Evolutionary conservation across 805 yeast genomes (phyloP), one percentile per base, ranked within the genome.

Genomic region (Candida schatavii): DNA sequence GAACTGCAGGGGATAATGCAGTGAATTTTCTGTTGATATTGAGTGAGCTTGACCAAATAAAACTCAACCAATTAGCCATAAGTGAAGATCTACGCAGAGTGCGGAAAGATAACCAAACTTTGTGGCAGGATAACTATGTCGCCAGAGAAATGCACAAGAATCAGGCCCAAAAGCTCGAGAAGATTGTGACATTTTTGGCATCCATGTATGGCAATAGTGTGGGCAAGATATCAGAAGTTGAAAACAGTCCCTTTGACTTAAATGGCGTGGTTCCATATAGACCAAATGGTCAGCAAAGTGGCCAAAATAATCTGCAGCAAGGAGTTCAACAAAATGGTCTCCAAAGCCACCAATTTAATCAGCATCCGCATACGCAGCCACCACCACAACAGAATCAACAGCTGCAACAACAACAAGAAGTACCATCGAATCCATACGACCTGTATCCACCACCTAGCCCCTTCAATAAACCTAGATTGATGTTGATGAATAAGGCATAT

Each of bases 51-150:
- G 93, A 88, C 46, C 71, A 72, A 41, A 76, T 93, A 50, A 87
- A 85, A 57, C 71, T 76, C 52, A 86, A 87, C 54, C 99, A 93
- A 62, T 55, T 78, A 46, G 77, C 86, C 15, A 87, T 93, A 15
- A 78, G 88, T 3, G 93, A 89, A 51, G 98, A 93, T 57, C 69
- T 93, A 47, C 70, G 84, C 51, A 74, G 97, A 44, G 80, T 93
- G 29, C 75, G 89, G 44, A 83, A 83, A 46, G 98, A 93, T 57
- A 93, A 91, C 64, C 91, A 88, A 58, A 62, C 88, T 54, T 65
- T 93, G 35, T 93, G 99, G 99, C 83, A 84, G 46, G 98, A 93
- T 57, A 84, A 88, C 54, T 82, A 75, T 57, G 66, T 81, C 44
- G 83, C 91, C 4, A 74, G 97, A 41, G 97, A 91, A 59, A 78